These are phyloP conservation scores for Trichomonas tenax DNA, from an alignment of 208 protist species.

Conservation along the genomic window DNA sequence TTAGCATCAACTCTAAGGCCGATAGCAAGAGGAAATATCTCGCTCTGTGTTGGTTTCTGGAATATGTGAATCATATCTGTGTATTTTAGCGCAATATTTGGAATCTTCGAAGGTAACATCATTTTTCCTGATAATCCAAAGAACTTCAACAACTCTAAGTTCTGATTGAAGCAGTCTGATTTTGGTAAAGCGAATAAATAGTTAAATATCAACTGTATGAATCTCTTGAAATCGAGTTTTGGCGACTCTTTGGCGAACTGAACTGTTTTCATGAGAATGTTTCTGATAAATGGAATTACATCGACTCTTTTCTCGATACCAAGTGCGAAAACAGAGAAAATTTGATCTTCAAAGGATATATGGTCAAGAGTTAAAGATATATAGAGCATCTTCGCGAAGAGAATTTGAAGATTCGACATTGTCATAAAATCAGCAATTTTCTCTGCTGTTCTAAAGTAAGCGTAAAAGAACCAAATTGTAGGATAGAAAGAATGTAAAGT, in stretches of 20 bases:
- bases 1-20: background rate
- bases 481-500: background rate
- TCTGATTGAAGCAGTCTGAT: background rate
- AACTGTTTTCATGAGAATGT: background rate
- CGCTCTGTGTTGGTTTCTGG: background rate
- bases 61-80: background rate
- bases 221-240: background rate
- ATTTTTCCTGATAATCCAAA: background rate
- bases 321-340: background rate
- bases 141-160: background rate
- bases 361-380: background rate
- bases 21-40: background rate
- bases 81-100: background rate
- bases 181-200: background rate
- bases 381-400: background rate
- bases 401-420: background rate
- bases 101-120: background rate
- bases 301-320: background rate
- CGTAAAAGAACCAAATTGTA: background rate
- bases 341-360: background rate
- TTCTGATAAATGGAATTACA: background rate
- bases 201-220: background rate
- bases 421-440: background rate
- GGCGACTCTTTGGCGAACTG: background rate
- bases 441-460: background rate